Conservation (phyloP, 2,329 filamentous ascomycete species). For the Macrophomina phaseolina region DNA sequence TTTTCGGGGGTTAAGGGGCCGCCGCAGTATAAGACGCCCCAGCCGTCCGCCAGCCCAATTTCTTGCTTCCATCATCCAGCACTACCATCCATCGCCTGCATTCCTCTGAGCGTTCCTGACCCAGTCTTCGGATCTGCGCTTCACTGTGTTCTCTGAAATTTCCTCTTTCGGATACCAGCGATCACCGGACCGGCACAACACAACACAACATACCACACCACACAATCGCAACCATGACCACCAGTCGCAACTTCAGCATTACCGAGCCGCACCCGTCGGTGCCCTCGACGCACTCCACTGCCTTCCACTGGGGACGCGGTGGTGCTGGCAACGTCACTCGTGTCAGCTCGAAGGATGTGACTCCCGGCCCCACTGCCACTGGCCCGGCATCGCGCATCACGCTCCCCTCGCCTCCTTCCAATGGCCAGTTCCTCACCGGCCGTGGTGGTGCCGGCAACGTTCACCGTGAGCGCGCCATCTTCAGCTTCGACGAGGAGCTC, state of each 20-base stretch:
- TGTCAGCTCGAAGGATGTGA: constrained; percentile 60
- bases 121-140: constrained; percentile 11
- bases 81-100: not conserved
- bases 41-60: not conserved
- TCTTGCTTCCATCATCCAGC: not conserved
- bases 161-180: constrained; percentile 20
- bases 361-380: constrained; percentile 51
- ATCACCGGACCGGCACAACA: constrained; percentile 3
- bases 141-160: constrained; percentile 20
- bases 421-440: constrained; percentile 66
- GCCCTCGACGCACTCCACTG: constrained; percentile 51
- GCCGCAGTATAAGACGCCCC: constrained; percentile 23
- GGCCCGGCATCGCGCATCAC: constrained; percentile 57
- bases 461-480: constrained; percentile 64
- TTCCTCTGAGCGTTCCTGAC: not conserved
- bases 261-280: constrained; percentile 67
- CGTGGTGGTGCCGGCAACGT: constrained; percentile 73
- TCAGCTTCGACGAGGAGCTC: constrained; percentile 72
- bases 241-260: constrained; percentile 55
- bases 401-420: constrained; percentile 52
- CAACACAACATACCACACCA: constrained; percentile 24
- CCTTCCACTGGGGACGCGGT: constrained; percentile 61
- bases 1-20: constrained; percentile 22
- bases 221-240: constrained; percentile 37
- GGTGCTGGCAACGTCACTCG: constrained; percentile 65